Conservation (phyloP, 2,329 filamentous ascomycete genomes). For the Myriosclerotinia scirpicola region DNA sequence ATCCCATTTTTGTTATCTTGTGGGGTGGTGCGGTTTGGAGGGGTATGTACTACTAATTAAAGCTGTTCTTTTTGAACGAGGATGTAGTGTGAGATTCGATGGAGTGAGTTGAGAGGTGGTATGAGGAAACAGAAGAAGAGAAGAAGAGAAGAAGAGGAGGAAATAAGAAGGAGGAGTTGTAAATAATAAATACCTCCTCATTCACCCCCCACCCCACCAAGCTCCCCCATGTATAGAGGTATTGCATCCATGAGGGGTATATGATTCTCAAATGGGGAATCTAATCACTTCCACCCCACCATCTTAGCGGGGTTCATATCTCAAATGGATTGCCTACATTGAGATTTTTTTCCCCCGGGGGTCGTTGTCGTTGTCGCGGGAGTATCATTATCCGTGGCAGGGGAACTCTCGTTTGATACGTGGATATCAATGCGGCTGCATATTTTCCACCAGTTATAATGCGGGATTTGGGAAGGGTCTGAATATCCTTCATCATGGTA, state of each 20-base stretch:
- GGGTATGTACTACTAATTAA: not conserved
- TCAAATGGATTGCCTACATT: constrained; percentile 3
- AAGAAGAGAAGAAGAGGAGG: not conserved
- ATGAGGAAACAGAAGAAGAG: constrained; percentile 8
- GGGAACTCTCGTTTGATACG: constrained; percentile 12
- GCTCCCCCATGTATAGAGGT: not conserved
- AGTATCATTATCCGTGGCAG: constrained; percentile 3
- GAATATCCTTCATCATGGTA: too few species aligned
- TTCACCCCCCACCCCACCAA: not conserved
- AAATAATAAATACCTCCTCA: constrained; percentile 17
- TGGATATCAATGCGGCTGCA: constrained; percentile 5
- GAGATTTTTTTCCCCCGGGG: not conserved
- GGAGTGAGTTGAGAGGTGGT: not conserved
- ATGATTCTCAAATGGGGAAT: too few species aligned
- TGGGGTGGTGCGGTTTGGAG: not conserved
- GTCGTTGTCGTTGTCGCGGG: not conserved
- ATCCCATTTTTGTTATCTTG: constrained; percentile 36
- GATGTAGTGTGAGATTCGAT: not conserved
- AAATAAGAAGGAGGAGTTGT: not conserved
- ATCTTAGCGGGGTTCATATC: not conserved
- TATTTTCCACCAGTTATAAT: constrained; percentile 22
- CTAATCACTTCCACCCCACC: not conserved
- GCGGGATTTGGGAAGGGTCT: not conserved
- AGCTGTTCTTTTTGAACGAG: not conserved
- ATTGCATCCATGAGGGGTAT: not conserved